phyloP scores from a whole-genome alignment of 108 stramenopile species.

The Conticribra weissflogii region DNA sequence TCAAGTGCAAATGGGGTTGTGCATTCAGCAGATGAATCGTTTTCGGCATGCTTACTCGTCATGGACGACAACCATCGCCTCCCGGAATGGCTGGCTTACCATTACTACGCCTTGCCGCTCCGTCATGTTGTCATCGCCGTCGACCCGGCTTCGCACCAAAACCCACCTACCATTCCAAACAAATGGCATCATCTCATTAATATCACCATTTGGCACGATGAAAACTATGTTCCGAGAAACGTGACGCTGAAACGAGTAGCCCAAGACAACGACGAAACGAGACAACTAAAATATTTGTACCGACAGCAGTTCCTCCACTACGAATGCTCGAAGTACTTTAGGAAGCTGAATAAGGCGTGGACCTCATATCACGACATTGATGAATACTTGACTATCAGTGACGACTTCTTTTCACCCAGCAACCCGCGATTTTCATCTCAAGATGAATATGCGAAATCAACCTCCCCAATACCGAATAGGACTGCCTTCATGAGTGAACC shows the following conservation, averaged over 20 bases:
- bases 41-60: constrained; percentile 61
- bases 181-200: constrained; percentile 39
- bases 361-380: neutral
- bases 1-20: too few relatives aligned
- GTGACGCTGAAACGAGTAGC: neutral
- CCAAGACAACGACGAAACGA: neutral
- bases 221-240: neutral
- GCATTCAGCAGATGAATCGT: constrained; percentile 1
- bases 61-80: constrained; percentile 70
- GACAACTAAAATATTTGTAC: neutral
- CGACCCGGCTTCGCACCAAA: constrained; percentile 49
- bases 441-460: neutral
- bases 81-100: constrained; percentile 67
- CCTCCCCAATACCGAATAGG: neutral
- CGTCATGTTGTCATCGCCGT: constrained; percentile 45
- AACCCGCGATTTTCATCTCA: neutral
- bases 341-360: neutral
- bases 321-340: neutral
- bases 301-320: neutral
- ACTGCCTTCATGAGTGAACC: neutral
- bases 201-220: constrained; percentile 47
- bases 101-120: constrained; percentile 55
- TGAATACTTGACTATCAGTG: neutral
- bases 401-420: neutral
- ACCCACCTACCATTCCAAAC: constrained; percentile 34